Evolutionary conservation across 2,329 filamentous ascomycete species (phyloP).

Genomic region (Penicillium polonicum): DNA sequence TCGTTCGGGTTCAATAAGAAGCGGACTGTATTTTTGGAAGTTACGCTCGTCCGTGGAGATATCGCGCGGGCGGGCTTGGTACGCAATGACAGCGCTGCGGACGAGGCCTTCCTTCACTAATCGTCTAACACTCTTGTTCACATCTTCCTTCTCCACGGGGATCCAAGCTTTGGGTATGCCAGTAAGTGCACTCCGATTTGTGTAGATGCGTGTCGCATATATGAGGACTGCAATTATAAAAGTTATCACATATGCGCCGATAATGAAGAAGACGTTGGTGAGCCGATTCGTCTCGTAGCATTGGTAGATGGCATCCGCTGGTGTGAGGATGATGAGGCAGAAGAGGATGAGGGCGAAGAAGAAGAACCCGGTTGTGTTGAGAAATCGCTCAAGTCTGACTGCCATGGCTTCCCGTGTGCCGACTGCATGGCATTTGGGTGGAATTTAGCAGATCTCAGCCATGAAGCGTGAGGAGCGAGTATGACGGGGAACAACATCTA

Average conservation of each 20-base stretch:
- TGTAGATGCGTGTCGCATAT: conserved; percentile 81
- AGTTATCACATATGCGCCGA: conserved; percentile 72
- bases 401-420: conserved; percentile 29
- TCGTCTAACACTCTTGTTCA: conserved; percentile 69
- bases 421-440: conserved; percentile 11
- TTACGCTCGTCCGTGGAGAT: conserved; percentile 42
- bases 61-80: conserved; percentile 70
- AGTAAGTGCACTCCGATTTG: conserved; percentile 73
- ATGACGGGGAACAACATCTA: conserved; percentile 1
- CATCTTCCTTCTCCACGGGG: conserved; percentile 80
- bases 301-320: conserved; percentile 77
- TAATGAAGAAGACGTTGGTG: conserved; percentile 81
- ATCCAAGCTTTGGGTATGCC: conserved; percentile 85
- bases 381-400: conserved; percentile 65
- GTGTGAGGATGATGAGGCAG: conserved; percentile 73
- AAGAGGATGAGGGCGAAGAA: conserved; percentile 72
- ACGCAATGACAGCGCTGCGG: conserved; percentile 77
- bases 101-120: conserved; percentile 72
- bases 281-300: conserved; percentile 64
- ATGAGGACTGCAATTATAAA: conserved; percentile 69
- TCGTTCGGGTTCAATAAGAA: conserved; percentile 39
- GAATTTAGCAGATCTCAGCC: conserved; percentile 2
- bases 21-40: conserved; percentile 31
- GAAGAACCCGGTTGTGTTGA: conserved; percentile 77
- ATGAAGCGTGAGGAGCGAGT: not conserved